Evolutionary conservation across 768 basidiomycete genomes (phyloP), one percentile per base, ranked within the genome.

Genomic region (Stropharia rugosoannulata): DNA sequence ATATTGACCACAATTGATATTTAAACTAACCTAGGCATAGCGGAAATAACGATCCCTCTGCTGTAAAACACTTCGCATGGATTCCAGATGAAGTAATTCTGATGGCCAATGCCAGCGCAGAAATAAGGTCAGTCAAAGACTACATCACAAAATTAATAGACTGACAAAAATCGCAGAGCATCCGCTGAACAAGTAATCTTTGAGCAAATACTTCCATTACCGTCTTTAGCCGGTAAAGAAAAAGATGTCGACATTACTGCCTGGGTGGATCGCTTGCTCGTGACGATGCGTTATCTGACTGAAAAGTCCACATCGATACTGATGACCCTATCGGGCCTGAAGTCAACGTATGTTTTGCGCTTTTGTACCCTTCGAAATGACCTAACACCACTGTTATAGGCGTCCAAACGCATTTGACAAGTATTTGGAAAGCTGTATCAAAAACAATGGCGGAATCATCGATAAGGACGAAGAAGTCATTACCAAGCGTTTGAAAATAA

Each of bases 361-460:
- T 8, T 19, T 16, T 22, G 27, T 57, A 36, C 49, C n/a, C 36
- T 18, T 43, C 16, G 10, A 57, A 32, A 51, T 58, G 55, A 35
- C 37, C 51, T 41, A 29, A 46, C 35, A 15, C 43, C 9, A 29
- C 7, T 36, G 42, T 27, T 55, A 13, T 59, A 89, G 87, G 13
- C 85, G 86, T n/a, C 87, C 93, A 25, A 82, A 80, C 43, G 56
- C 83, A 25, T 93, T 80, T 63, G 85, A 91, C 43, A 77, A 80
- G 36, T 95, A 84, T 69, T 52, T 97, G 9, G 77, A 86, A 8
- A 77, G 77, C 40, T 97, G 92, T 67, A 80, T 90, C 56, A 79
- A 84, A 46, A 84, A 95, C 66, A 98, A 98, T 64, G 95, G 94
- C 1, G 96, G 96, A 0, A 79, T 94, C 43, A 90, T 97, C 48